These are phyloP conservation scores for Myxozyma sirexii DNA, from an alignment of 805 yeast species.

Conservation along the genomic window DNA sequence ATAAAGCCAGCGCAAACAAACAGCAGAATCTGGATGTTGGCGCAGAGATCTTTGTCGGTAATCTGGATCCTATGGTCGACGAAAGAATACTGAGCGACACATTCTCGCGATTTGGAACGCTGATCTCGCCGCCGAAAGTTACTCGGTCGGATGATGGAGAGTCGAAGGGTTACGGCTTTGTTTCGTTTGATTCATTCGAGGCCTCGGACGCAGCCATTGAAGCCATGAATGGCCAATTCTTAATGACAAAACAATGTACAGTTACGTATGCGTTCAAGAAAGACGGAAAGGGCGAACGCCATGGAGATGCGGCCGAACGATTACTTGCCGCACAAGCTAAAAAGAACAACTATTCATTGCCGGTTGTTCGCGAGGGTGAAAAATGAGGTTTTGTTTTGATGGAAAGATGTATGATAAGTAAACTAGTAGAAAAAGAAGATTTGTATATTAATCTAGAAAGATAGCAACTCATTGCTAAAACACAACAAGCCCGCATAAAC, in stretches of 20 bases:
- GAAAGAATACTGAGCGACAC: constrained; percentile 57
- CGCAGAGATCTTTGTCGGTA: constrained; percentile 71
- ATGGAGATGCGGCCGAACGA: constrained; percentile 82
- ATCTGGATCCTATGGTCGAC: constrained; percentile 68
- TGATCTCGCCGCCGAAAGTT: constrained; percentile 55
- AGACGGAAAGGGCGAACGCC: constrained; percentile 57
- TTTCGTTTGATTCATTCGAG: constrained; percentile 65
- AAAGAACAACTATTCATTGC: constrained; percentile 40
- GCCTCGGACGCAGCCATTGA: constrained; percentile 72
- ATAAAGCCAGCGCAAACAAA: constrained; percentile 49
- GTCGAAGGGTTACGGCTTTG: constrained; percentile 66
- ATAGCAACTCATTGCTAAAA: too few species aligned
- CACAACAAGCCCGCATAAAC: too few species aligned
- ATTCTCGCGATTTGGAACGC: constrained; percentile 68
- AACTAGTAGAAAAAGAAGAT: not conserved
- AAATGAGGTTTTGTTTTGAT: not conserved
- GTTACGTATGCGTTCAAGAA: constrained; percentile 75
- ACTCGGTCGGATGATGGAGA: constrained; percentile 50
- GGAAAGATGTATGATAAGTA: not conserved
- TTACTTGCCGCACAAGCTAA: constrained; percentile 66
- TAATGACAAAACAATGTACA: constrained; percentile 65
- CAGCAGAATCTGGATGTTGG: constrained; percentile 50
- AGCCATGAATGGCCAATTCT: constrained; percentile 65
- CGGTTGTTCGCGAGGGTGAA: not conserved
- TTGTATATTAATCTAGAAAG: not conserved